Evolutionary conservation across 352 stramenopile genomes (phyloP), one percentile per base, ranked within the genome.

Genomic region (Globisporangium echinulatum): DNA sequence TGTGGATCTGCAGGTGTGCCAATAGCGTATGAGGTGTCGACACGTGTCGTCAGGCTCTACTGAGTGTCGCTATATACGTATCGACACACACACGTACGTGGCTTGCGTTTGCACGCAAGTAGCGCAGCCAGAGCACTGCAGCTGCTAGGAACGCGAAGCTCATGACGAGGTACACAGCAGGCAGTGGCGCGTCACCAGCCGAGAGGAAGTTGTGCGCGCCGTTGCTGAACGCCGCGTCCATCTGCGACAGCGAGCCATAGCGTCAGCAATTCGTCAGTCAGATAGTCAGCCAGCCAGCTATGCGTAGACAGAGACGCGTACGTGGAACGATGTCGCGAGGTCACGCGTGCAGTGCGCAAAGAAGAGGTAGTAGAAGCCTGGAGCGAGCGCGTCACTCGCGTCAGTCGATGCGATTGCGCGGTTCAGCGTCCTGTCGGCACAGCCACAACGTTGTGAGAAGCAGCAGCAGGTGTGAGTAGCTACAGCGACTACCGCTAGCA

Each of bases 301-400:
- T 54, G 36, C 4, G 40, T 15, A 4, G 5, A 37, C 4, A 25
- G 39, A 39, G 37, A 4, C 5, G 17, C 69, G 63, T 66, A 92
- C 82, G 15, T 96, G 87, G 69, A 98, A 98, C 2, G 96, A 87
- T 8, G 96, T 76, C 49, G 84, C 64, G 56, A 96, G 66, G 38
- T 84, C 74, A 36, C 66, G 66, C 0, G 70, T 81, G 68, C 90
- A 97, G 13, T 91, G 81, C 15, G 74, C 86, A 64, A 88, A 96
- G 49, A 96, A 87, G 17, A 97, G 59, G 56, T 94, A 93, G 72
- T 97, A 97, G 52, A 97, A 90, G 4, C 90, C 89, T 3, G 72
- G 62, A 1, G 19, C 50, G 1, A 80, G 58, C 33, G 75, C 59
- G 9, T 48, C 58, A 15, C 5, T 9, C 25, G 59, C 67, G 46